Evolutionary conservation across 2,329 filamentous ascomycete species (phyloP).

Genomic region (Thermoascus crustaceus): DNA sequence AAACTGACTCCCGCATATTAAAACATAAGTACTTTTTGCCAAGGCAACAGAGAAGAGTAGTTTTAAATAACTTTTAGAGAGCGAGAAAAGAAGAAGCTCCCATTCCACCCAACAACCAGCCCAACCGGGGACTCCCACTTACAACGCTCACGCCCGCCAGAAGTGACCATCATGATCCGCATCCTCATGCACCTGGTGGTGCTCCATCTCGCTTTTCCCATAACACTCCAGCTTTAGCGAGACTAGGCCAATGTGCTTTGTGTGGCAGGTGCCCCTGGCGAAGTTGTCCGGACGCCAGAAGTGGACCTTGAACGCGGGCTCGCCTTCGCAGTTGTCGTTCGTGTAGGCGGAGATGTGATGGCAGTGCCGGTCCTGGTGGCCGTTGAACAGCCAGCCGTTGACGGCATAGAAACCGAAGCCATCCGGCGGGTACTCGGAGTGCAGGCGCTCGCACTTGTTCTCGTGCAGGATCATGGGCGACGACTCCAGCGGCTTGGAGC

Average conservation of each 20-base stretch:
- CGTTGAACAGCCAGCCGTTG: constrained; percentile 7
- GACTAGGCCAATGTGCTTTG: not conserved
- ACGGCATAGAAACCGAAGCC: constrained; percentile 12
- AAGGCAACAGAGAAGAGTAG: too few species aligned
- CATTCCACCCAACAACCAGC: too few species aligned
- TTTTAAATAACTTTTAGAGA: too few species aligned
- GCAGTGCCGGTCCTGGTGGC: constrained; percentile 7
- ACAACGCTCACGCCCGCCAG: not conserved
- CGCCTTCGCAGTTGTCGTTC: constrained; percentile 10
- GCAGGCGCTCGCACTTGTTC: constrained; percentile 8
- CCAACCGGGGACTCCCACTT: too few species aligned
- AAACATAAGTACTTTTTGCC: too few species aligned
- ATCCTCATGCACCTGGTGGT: not conserved
- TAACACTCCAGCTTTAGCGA: constrained; percentile 1
- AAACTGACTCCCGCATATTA: too few species aligned
- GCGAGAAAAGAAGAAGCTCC: too few species aligned
- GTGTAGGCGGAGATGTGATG: constrained; percentile 10
- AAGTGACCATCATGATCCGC: not conserved
- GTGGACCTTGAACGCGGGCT: constrained; percentile 8
- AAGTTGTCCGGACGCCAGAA: constrained; percentile 1
- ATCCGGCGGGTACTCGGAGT: constrained; percentile 9
- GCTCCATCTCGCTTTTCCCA: not conserved
- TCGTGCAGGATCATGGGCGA: constrained; percentile 3
- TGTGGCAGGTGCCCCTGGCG: not conserved
- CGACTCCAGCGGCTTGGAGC: not conserved